Base-by-base conservation (phyloP, 164 flowering plant genomes). In the Berberis vulgaris region DNA sequence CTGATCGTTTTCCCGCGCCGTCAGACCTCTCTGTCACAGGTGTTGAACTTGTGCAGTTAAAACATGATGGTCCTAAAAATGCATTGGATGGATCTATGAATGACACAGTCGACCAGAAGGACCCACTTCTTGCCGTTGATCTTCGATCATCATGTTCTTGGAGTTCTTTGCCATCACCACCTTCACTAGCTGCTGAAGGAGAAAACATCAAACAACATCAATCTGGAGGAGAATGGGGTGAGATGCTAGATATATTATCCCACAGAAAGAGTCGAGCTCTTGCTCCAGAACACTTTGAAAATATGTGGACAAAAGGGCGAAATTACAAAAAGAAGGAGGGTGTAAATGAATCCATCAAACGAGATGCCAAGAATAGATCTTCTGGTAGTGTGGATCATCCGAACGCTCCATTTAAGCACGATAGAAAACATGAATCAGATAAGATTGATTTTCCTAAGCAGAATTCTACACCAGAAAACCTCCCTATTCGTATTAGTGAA, bases 281-380 rank as follows among this genome's bases (percentile, higher is more conserved):
- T 76, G 96, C 99, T 67, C 97, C 99, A 13, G 98, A 95, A 67
- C 71, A 95, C 80, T 83, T 91, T 76, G 98, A 95, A 41, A 89
- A 88, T 76, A 86, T 91, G 95, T 95, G 99, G 99, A 65, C 99
- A 10, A 91, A 89, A 73, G 98, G 98, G 61, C 76, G 83, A 74
- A 75, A 89, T 73, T 95, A 86, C 77, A 86, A 58, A 71, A 84
- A 67, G 67, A 85, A 83, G 63, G 90, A 83, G 54, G 75, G 72
- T 63, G 72, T 65, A 59, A 77, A 69, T 68, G 71, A 42, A 67
- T 38, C 68, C 2, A 65, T 38, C 41, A 85, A 79, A 62, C 81
- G 81, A 62, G 77, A 60, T 45, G 56, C 68, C 11, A 70, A 72
- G 58, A 71, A 67, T 64, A 65, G 76, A 47, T 64, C 70, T 5